A percentile compares a stretch with the other conserved stretches of the same genome.
Evolutionary conservation across 2,329 filamentous ascomycete species (phyloP).

Genomic region (Aspergillus sp.): DNA sequence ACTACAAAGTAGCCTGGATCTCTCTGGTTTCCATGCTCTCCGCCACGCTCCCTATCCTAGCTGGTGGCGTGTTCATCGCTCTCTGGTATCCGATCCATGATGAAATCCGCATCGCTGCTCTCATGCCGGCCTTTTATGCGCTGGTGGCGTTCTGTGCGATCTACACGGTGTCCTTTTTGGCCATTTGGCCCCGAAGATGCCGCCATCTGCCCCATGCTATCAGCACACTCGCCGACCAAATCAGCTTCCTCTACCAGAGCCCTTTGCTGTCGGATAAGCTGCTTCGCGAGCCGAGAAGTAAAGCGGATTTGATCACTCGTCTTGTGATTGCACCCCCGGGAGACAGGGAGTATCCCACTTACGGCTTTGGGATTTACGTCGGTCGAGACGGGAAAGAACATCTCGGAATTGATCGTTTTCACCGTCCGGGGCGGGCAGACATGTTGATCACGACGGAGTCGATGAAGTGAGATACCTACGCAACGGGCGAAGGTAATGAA

Average conservation of each 20-base stretch:
- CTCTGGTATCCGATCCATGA: constrained; percentile 52
- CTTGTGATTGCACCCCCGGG: constrained; percentile 55
- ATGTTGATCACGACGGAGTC: constrained; percentile 41
- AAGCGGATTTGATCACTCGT: constrained; percentile 65
- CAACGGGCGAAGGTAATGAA: background rate
- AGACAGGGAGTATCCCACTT: constrained; percentile 41
- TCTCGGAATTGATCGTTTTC: constrained; percentile 58
- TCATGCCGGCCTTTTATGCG: constrained; percentile 69
- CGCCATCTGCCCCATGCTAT: constrained; percentile 70
- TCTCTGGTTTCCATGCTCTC: constrained; percentile 54
- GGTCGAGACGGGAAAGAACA: constrained; percentile 60
- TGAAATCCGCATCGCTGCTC: constrained; percentile 62
- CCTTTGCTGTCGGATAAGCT: constrained; percentile 69
- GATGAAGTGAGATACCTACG: constrained; percentile 17
- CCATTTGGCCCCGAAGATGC: constrained; percentile 60
- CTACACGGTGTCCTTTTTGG: constrained; percentile 62
- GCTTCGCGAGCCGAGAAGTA: constrained; percentile 67
- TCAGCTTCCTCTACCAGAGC: constrained; percentile 73
- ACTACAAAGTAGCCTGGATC: constrained; percentile 57
- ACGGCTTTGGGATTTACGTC: constrained; percentile 57
- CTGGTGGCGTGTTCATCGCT: constrained; percentile 61
- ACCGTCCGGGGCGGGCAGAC: constrained; percentile 40
- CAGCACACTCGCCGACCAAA: constrained; percentile 69
- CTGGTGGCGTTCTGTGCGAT: constrained; percentile 70
- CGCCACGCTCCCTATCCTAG: constrained; percentile 55